Percentiles rank a stretch among this genome's conserved stretches.
phyloP scores from a whole-genome alignment of 2,329 filamentous ascomycete genomes.

The Huntiella abstrusa region DNA sequence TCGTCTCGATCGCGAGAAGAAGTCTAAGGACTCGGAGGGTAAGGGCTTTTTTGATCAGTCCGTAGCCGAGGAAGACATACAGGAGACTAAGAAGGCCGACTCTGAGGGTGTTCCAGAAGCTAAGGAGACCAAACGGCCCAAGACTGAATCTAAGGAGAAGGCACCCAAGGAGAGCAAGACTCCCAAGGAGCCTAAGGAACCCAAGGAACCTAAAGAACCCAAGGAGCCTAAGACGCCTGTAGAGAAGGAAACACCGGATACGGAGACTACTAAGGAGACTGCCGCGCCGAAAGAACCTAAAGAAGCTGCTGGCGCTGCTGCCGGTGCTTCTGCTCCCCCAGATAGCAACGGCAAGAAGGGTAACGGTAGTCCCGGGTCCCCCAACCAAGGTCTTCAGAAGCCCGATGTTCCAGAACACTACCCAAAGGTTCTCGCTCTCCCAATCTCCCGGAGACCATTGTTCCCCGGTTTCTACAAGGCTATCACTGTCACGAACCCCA shows the following conservation, averaged over 20 bases:
- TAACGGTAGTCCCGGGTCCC: slow-evolving; percentile 34
- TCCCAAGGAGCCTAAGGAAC: background rate
- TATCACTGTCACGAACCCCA: slow-evolving; percentile 84
- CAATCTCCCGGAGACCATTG: slow-evolving; percentile 78
- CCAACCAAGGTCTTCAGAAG: slow-evolving; percentile 67
- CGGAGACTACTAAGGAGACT: background rate
- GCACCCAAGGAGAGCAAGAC: background rate
- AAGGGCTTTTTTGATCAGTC: slow-evolving; percentile 31
- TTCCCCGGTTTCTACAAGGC: slow-evolving; percentile 99
- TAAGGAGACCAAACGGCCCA: slow-evolving; percentile 4
- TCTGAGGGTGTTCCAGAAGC: background rate
- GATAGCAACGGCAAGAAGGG: slow-evolving; percentile 14
- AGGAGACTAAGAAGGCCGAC: slow-evolving; percentile 17
- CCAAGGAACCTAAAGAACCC: background rate
- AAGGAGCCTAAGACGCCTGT: background rate
- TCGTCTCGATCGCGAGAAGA: slow-evolving; percentile 13
- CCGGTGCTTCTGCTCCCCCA: slow-evolving; percentile 27
- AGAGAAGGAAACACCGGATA: slow-evolving; percentile 3
- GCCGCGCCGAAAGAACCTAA: slow-evolving; percentile 16
- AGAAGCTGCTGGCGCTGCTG: slow-evolving; percentile 40
- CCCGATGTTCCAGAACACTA: slow-evolving; percentile 85
- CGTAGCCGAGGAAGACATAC: slow-evolving; percentile 30
- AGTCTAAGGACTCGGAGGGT: slow-evolving; percentile 20
- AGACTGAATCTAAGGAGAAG: background rate
- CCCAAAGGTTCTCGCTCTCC: slow-evolving; percentile 92